Evolutionary conservation across 106 monocot genomes (phyloP).

Genomic region (Phalaenopsis aphrodite): DNA sequence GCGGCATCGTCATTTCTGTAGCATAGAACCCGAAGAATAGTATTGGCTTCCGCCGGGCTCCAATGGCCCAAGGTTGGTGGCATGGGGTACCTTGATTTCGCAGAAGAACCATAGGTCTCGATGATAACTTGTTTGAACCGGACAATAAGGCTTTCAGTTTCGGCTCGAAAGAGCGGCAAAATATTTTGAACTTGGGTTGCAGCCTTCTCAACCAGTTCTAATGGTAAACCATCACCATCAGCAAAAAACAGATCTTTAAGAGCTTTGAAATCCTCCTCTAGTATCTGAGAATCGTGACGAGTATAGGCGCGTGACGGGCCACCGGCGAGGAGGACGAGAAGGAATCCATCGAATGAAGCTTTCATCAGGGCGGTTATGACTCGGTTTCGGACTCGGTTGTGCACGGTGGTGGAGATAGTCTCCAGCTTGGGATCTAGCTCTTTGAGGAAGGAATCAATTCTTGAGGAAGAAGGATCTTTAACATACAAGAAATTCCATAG

Average conservation of each 20-base stretch:
- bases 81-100: conserved; percentile 42
- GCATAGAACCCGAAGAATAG: conserved; percentile 71
- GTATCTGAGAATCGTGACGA: conserved; percentile 42
- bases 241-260: conserved; percentile 56
- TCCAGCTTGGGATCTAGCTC: conserved; percentile 77
- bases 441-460: conserved; percentile 56
- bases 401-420: conserved; percentile 60
- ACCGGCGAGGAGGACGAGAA: conserved; percentile 58
- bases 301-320: conserved; percentile 54
- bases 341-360: conserved; percentile 62
- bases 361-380: conserved; percentile 72
- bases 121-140: conserved; percentile 32
- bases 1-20: conserved; percentile 75
- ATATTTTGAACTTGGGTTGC: conserved; percentile 43
- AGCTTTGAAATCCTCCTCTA: conserved; percentile 57
- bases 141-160: conserved; percentile 46
- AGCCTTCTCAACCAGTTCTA: conserved; percentile 61
- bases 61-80: conserved; percentile 72
- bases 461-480: conserved; percentile 43
- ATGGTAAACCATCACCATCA: conserved; percentile 67
- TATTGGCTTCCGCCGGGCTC: conserved; percentile 81
- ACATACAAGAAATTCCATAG: conserved; percentile 72
- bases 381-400: conserved; percentile 44
- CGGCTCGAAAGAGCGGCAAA: conserved; percentile 39
- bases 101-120: conserved; percentile 24